Evolutionary conservation across 2,329 filamentous ascomycete genomes (phyloP).

Genomic region (Colletotrichum salicis): DNA sequence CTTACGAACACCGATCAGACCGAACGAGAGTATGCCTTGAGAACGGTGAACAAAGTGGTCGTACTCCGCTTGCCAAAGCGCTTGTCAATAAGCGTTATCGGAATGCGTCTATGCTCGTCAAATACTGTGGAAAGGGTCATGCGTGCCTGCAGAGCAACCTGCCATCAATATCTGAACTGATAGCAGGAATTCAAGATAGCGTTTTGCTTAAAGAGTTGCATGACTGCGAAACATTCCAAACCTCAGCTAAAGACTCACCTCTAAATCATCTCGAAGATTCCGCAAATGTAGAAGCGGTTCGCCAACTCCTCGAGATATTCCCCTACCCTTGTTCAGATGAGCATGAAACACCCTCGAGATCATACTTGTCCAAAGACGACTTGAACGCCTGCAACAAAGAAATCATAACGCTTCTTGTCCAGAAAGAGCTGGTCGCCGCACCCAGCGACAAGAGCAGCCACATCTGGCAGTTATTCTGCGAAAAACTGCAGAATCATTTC

Average conservation of each 20-base stretch:
- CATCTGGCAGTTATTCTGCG: background rate
- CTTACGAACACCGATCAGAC: background rate
- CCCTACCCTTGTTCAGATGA: background rate
- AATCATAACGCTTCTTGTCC: background rate
- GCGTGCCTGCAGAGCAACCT: background rate
- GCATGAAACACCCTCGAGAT: background rate
- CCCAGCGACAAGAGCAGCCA: background rate
- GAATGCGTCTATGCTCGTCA: background rate
- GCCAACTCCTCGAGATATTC: constrained; percentile 2
- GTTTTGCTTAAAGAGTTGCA: background rate
- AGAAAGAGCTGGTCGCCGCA: background rate
- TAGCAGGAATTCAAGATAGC: background rate
- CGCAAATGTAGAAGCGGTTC: background rate
- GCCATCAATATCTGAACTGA: background rate
- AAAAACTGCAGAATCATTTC: background rate
- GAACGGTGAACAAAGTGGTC: background rate
- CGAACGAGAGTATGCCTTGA: background rate
- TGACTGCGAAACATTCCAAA: background rate
- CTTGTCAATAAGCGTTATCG: background rate
- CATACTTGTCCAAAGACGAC: background rate
- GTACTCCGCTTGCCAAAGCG: constrained; percentile 4
- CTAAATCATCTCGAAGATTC: background rate
- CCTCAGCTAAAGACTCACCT: background rate
- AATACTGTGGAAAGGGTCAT: background rate
- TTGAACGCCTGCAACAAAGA: background rate